phyloP scores from a whole-genome alignment of 2,329 filamentous ascomycete genomes.

The Blumeria hordei region DNA sequence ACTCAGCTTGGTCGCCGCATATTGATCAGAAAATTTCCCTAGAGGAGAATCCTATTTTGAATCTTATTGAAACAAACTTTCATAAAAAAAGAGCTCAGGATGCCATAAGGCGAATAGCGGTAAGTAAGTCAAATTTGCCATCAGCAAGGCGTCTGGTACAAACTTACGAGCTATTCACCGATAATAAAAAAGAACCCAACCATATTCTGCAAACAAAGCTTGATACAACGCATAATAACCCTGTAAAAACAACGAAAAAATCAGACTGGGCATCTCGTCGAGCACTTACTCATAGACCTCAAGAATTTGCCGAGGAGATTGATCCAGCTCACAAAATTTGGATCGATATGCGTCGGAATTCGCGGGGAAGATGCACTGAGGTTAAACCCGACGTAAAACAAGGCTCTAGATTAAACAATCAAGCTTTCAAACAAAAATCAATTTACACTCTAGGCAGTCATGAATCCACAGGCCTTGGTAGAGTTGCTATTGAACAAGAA shows the following conservation, averaged over 20 bases:
- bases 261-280: not conserved
- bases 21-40: conserved; percentile 12
- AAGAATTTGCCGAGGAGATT: conserved; percentile 5
- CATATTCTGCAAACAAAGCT: not conserved
- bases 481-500: conserved; percentile 3
- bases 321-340: conserved; percentile 15
- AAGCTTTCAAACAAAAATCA: conserved; percentile 4
- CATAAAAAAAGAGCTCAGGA: conserved; percentile 7
- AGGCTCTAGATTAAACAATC: conserved; percentile 6
- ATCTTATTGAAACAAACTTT: conserved; percentile 10
- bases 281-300: not conserved
- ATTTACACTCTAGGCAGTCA: not conserved
- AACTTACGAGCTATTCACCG: too few relatives aligned
- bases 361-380: conserved; percentile 6
- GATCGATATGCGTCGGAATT: conserved; percentile 12
- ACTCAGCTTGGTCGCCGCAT: conserved; percentile 27
- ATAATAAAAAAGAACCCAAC: not conserved
- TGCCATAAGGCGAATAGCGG: conserved; percentile 6
- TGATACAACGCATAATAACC: not conserved
- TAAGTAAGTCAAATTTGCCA: conserved; percentile 5
- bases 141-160: conserved; percentile 1
- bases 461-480: not conserved
- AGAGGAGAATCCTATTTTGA: conserved; percentile 7
- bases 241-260: not conserved
- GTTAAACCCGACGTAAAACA: conserved; percentile 9